Evolutionary conservation across 495 filamentous ascomycete species (phyloP).

Genomic region (Lineolata rhizophorae): DNA sequence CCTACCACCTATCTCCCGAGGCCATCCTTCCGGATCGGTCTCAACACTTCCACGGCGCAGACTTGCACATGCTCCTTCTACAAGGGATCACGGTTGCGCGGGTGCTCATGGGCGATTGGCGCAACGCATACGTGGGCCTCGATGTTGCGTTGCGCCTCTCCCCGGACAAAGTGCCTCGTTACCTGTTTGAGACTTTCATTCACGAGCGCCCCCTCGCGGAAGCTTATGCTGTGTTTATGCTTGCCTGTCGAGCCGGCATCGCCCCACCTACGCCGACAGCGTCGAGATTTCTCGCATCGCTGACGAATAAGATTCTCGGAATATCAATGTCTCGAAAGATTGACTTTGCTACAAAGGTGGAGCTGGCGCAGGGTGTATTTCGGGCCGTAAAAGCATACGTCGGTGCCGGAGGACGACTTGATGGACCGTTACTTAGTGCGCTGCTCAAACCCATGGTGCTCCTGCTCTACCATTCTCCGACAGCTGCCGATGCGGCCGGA

Average conservation of each 20-base stretch:
- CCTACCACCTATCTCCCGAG: slow-evolving; percentile 21
- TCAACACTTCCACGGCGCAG: slow-evolving; percentile 10
- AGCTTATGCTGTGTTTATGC: slow-evolving; percentile 22
- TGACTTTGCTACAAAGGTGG: slow-evolving; percentile 4
- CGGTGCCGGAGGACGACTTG: slow-evolving; percentile 16
- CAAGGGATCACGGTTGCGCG: slow-evolving; percentile 28
- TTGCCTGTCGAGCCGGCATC: slow-evolving; percentile 23
- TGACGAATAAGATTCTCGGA: slow-evolving; percentile 5
- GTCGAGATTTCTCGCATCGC: neutral
- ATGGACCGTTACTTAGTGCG: too few species aligned
- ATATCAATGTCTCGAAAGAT: slow-evolving; percentile 7
- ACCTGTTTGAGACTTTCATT: slow-evolving; percentile 24
- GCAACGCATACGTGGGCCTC: slow-evolving; percentile 23
- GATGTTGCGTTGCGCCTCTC: slow-evolving; percentile 24
- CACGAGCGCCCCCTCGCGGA: slow-evolving; percentile 22
- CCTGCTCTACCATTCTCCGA: too few species aligned
- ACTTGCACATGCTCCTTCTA: slow-evolving; percentile 19
- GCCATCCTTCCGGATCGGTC: slow-evolving; percentile 16
- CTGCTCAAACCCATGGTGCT: too few species aligned
- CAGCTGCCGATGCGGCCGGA: too few species aligned
- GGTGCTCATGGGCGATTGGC: slow-evolving; percentile 21
- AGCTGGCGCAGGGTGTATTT: slow-evolving; percentile 13
- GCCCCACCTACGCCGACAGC: slow-evolving; percentile 7
- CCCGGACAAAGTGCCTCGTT: slow-evolving; percentile 17
- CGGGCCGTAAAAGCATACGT: slow-evolving; percentile 17